Conservation (phyloP, 1,139 yeast genomes). For the Pichia sp. region DNA sequence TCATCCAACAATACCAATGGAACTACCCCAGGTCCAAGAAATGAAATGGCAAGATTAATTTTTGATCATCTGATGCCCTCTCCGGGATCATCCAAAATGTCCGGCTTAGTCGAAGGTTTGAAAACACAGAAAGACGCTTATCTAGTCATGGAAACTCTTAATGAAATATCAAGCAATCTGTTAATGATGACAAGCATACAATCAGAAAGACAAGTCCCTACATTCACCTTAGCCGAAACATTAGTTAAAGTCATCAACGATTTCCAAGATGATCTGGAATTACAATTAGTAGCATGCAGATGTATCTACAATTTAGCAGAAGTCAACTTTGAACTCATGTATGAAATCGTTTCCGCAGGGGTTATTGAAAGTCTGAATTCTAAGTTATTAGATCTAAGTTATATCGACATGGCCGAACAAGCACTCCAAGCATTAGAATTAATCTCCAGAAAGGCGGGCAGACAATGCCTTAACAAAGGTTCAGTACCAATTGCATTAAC, state of each 20-base stretch:
- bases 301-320: conserved; percentile 83
- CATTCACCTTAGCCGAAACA: conserved; percentile 52
- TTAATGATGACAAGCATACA: conserved; percentile 63
- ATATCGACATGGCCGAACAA: conserved; percentile 92
- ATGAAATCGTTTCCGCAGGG: conserved; percentile 62
- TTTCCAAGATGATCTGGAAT: conserved; percentile 67
- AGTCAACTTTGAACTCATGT: conserved; percentile 65
- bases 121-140: conserved; percentile 47
- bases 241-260: conserved; percentile 61
- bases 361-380: conserved; percentile 66
- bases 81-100: conserved; percentile 7
- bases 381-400: conserved; percentile 72
- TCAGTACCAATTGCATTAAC: conserved; percentile 69
- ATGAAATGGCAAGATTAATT: conserved; percentile 15
- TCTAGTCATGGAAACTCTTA: conserved; percentile 53
- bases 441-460: conserved; percentile 56
- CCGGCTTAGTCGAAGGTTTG: conserved; percentile 43
- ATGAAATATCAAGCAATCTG: conserved; percentile 59
- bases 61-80: conserved; percentile 14
- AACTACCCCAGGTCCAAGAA: background rate
- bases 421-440: conserved; percentile 75
- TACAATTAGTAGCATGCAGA: conserved; percentile 81
- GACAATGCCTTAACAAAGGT: conserved; percentile 52
- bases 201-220: conserved; percentile 66
- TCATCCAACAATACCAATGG: background rate